These are phyloP conservation scores for Venturia oleaginea DNA, from an alignment of 2,329 filamentous ascomycete species.

Conservation along the genomic window DNA sequence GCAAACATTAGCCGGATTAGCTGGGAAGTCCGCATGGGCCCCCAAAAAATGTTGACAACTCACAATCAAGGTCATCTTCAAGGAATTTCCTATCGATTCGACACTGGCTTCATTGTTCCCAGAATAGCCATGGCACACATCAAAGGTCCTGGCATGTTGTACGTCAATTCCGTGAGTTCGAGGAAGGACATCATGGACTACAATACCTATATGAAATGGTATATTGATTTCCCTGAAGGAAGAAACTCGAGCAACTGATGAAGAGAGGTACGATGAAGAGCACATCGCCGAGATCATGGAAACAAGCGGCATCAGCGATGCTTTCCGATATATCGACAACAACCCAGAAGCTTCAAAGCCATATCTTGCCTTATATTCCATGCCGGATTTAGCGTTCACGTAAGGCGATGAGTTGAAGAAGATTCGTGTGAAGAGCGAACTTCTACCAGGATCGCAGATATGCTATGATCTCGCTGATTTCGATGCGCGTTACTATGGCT, in stretches of 20 bases:
- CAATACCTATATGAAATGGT: slow-evolving; percentile 26
- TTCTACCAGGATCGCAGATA: slow-evolving; percentile 21
- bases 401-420: slow-evolving; percentile 26
- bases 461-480: slow-evolving; percentile 25
- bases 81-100: background rate
- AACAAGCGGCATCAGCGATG: slow-evolving; percentile 26
- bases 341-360: slow-evolving; percentile 23
- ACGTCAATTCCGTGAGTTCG: slow-evolving; percentile 24
- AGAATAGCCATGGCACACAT: slow-evolving; percentile 13
- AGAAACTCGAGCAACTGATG: background rate
- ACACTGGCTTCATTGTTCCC: background rate
- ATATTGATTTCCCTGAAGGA: background rate
- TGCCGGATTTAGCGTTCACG: slow-evolving; percentile 29
- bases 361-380: slow-evolving; percentile 30
- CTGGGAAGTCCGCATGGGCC: background rate
- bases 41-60: no score
- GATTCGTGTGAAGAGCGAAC: slow-evolving; percentile 27
- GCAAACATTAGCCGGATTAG: background rate
- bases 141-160: slow-evolving; percentile 26
- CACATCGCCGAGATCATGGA: slow-evolving; percentile 31
- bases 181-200: slow-evolving; percentile 23
- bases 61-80: no score
- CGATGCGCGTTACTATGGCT: slow-evolving; percentile 22
- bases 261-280: slow-evolving; percentile 26
- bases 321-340: slow-evolving; percentile 25